A percentile compares a stretch with the other conserved stretches of the same genome.
phyloP scores from a whole-genome alignment of 2,329 filamentous ascomycete species.

The Teratosphaeria gauchensis region DNA sequence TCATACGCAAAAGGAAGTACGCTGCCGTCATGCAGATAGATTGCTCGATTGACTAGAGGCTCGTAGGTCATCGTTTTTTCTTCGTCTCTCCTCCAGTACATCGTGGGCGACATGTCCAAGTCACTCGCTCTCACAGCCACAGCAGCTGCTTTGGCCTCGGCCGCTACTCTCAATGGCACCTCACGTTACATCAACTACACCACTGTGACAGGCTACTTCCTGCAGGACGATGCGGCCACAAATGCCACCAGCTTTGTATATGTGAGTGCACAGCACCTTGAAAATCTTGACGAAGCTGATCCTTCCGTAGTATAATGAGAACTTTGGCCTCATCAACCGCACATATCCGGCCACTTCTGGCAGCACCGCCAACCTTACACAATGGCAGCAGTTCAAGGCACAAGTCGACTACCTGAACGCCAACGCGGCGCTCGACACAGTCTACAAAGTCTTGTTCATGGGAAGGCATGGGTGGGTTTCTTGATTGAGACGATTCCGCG shows the following conservation, averaged over 20 bases:
- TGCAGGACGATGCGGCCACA: conserved; percentile 52
- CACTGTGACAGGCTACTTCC: conserved; percentile 52
- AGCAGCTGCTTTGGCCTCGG: not conserved
- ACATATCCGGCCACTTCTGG: conserved; percentile 45
- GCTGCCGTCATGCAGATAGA: not conserved
- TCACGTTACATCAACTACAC: conserved; percentile 46
- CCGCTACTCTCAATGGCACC: conserved; percentile 4
- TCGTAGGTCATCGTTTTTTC: not conserved
- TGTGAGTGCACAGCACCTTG: conserved; percentile 29
- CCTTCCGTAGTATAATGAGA: conserved; percentile 40
- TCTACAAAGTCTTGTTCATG: conserved; percentile 62
- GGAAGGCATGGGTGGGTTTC: conserved; percentile 50
- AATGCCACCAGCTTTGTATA: conserved; percentile 53
- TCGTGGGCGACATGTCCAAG: not conserved
- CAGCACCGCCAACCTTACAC: conserved; percentile 41
- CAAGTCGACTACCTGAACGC: conserved; percentile 51
- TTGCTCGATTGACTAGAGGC: not conserved
- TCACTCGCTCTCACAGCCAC: not conserved
- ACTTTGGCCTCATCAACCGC: conserved; percentile 57
- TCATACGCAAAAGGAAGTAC: not conserved
- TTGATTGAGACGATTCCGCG: not conserved
- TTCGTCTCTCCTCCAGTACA: not conserved
- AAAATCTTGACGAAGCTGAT: not conserved
- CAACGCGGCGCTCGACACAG: conserved; percentile 38
- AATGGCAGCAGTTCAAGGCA: conserved; percentile 56